Evolutionary conservation across 2,329 filamentous ascomycete genomes (phyloP).

Genomic region (Fusarium sp.): DNA sequence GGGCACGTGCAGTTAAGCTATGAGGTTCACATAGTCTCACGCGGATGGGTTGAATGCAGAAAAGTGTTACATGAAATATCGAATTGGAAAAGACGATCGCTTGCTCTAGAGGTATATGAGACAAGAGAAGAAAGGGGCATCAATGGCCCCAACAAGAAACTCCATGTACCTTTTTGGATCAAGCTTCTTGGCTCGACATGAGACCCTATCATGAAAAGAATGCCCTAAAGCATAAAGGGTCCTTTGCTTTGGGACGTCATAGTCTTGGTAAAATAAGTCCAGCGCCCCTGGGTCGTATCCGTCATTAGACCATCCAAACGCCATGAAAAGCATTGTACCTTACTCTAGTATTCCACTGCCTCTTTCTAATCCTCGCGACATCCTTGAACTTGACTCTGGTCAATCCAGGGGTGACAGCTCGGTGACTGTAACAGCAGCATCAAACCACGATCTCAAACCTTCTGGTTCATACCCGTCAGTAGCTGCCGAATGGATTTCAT

Average conservation of each 20-base stretch:
- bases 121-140: slow-evolving; percentile 28
- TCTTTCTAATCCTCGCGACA: slow-evolving; percentile 3
- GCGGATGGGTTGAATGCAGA: neutral
- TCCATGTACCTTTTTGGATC: slow-evolving; percentile 25
- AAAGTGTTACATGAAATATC: slow-evolving; percentile 17
- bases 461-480: slow-evolving; percentile 54
- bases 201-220: slow-evolving; percentile 16
- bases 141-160: slow-evolving; percentile 30
- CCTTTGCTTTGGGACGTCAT: slow-evolving; percentile 11
- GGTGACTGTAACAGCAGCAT: neutral
- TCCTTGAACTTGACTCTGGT: neutral
- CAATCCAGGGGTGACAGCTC: neutral
- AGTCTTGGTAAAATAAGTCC: slow-evolving; percentile 29
- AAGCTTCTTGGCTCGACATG: slow-evolving; percentile 16
- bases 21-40: neutral
- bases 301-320: slow-evolving; percentile 44
- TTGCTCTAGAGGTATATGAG: slow-evolving; percentile 44
- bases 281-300: slow-evolving; percentile 39
- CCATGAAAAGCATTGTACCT: slow-evolving; percentile 33
- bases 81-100: slow-evolving; percentile 36
- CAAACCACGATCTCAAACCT: slow-evolving; percentile 40
- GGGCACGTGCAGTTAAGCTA: neutral
- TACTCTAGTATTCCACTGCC: slow-evolving; percentile 16
- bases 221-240: neutral
- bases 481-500: slow-evolving; percentile 55